Conservation (phyloP, 345 rosid genomes). For the Tarenaya hassleriana region DNA sequence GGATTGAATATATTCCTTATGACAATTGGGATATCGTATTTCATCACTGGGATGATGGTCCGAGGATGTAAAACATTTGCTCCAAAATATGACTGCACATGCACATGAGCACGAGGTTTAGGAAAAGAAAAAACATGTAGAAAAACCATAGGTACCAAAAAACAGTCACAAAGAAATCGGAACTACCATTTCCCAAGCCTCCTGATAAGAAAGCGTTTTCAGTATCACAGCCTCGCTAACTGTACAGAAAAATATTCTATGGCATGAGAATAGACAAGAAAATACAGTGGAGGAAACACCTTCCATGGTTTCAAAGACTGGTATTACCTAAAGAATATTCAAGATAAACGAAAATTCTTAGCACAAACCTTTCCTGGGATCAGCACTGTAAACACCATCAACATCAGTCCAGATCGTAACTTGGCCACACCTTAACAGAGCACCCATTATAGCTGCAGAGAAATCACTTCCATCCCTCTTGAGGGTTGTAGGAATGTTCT, state of each 20-base stretch:
- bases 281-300: not conserved
- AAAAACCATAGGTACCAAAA: conserved; percentile 18
- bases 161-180: conserved; percentile 12
- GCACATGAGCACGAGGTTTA: conserved; percentile 27
- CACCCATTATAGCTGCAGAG: conserved; percentile 96
- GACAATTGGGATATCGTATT: conserved; percentile 80
- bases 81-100: conserved; percentile 87
- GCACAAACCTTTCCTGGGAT: conserved; percentile 88
- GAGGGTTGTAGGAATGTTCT: conserved; percentile 90
- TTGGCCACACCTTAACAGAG: conserved; percentile 67
- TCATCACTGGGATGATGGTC: conserved; percentile 93
- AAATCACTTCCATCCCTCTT: conserved; percentile 99
- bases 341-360: conserved; percentile 1
- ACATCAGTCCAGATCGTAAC: conserved; percentile 99
- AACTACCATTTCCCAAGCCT: conserved; percentile 99
- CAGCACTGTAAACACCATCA: conserved; percentile 94
- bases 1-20: conserved; percentile 91
- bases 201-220: conserved; percentile 81
- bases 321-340: not conserved
- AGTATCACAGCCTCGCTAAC: conserved; percentile 94
- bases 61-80: conserved; percentile 99
- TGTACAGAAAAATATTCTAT: conserved; percentile 32
- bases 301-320: conserved; percentile 12
- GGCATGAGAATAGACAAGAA: conserved; percentile 13
- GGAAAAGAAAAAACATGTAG: conserved; percentile 9